Evolutionary conservation across 169 alveolate species (phyloP).

Genomic region (Plasmodium knowlesi): DNA sequence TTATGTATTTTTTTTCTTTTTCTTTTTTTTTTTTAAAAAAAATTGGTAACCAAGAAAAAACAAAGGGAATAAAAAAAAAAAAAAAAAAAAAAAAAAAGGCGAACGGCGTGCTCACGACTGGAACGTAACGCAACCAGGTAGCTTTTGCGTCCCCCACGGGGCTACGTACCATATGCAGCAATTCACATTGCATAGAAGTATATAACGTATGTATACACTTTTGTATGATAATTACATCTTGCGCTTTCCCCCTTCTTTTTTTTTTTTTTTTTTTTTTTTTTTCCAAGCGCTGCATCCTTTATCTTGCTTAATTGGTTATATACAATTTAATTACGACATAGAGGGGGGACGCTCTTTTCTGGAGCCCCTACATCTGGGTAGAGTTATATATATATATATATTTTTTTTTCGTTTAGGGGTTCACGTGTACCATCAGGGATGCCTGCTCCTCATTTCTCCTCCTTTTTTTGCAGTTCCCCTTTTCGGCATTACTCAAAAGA

Average conservation of each 20-base stretch:
- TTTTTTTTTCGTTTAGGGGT: not conserved
- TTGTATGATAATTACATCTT: not conserved
- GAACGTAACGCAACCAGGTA: not conserved
- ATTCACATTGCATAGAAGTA: not conserved
- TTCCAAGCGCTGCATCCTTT: not conserved
- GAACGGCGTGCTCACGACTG: not conserved
- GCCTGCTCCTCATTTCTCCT: not conserved
- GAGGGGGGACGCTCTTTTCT: not conserved
- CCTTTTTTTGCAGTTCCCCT: not conserved
- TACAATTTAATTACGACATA: not conserved
- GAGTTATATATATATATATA: no score
- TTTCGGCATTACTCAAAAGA: not conserved
- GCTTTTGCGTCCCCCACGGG: not conserved
- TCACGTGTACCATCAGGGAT: not conserved
- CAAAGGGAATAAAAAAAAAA: not conserved
- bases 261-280: no score
- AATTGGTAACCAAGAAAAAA: not conserved
- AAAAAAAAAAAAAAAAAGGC: no score
- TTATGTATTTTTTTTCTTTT: no score
- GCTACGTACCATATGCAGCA: not conserved
- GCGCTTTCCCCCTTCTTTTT: not conserved
- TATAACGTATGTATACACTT: not conserved
- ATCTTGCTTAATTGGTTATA: not conserved
- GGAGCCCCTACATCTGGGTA: not conserved
- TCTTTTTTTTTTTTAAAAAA: no score